Percentiles rank a stretch among this genome's conserved stretches.
These are phyloP conservation scores for Ganoderma leucocontextum DNA, from an alignment of 1,284 basidiomycete species.

Conservation along the genomic window DNA sequence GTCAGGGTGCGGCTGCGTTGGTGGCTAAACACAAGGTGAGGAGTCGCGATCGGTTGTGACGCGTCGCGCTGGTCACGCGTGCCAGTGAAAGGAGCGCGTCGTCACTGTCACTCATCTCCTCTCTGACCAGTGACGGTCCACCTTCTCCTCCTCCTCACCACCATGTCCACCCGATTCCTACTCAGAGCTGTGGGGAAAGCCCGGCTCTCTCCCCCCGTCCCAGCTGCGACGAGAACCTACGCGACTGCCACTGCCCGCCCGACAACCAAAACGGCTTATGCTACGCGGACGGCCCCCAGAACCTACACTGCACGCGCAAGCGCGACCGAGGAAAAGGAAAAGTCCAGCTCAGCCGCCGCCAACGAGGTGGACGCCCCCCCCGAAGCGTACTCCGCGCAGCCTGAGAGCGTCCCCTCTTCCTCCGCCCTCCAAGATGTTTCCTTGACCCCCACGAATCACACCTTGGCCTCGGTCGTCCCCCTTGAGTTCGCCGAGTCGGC, in stretches of 20 bases:
- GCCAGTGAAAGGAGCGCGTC: constrained; percentile 18
- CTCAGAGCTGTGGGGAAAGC: constrained; percentile 17
- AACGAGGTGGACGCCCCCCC: constrained; percentile 33
- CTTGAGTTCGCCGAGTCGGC: constrained; percentile 22
- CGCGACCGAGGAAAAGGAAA: constrained; percentile 13
- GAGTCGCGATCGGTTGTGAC: constrained; percentile 18
- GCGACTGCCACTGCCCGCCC: constrained; percentile 22
- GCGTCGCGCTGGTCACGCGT: constrained; percentile 28
- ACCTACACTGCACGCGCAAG: constrained; percentile 7
- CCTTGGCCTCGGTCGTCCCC: constrained; percentile 9
- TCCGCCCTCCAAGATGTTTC: constrained; percentile 24
- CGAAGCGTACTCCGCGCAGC: constrained; percentile 26
- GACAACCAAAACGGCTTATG: neutral
- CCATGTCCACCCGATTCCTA: constrained; percentile 25
- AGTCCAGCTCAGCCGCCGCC: constrained; percentile 25
- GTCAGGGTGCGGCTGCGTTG: neutral
- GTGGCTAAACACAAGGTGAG: constrained; percentile 13
- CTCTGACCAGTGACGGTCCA: neutral
- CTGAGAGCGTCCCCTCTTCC: constrained; percentile 41
- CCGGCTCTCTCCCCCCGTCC: constrained; percentile 2
- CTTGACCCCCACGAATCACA: neutral
- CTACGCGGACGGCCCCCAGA: neutral
- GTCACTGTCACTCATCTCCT: neutral
- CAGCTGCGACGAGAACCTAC: constrained; percentile 27
- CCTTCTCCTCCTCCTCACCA: constrained; percentile 4